phyloP scores from a whole-genome alignment of 148 eudicot species.

The Silene uniflora region DNA sequence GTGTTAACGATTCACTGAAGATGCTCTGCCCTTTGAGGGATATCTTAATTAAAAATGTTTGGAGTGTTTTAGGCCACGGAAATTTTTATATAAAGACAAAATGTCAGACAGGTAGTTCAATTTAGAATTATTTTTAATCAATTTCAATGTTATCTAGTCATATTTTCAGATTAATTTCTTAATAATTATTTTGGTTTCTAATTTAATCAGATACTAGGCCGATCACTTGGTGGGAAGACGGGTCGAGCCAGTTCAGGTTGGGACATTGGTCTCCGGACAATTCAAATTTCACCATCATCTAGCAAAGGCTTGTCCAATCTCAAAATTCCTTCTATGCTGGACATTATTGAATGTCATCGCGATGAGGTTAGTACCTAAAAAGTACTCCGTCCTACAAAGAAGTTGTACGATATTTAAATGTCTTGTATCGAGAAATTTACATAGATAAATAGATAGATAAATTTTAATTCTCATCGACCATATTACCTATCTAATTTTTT shows the following conservation, averaged over 20 bases:
- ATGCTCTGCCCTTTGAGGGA: too few species aligned
- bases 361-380: constrained; percentile 57
- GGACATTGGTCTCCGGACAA: constrained; percentile 69
- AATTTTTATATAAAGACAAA: too few species aligned
- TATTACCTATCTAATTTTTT: too few species aligned
- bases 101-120: too few species aligned
- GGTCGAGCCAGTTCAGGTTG: constrained; percentile 63
- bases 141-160: too few species aligned
- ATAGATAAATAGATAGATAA: background rate
- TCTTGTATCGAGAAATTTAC: background rate
- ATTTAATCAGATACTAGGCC: constrained; percentile 50
- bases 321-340: constrained; percentile 41
- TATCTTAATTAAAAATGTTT: too few species aligned
- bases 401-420: too few species aligned
- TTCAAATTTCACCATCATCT: constrained; percentile 45
- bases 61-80: too few species aligned
- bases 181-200: background rate
- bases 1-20: too few species aligned
- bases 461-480: background rate
- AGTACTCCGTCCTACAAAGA: too few species aligned
- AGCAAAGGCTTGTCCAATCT: constrained; percentile 35
- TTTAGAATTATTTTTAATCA: too few species aligned
- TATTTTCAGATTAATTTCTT: background rate
- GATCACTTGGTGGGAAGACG: constrained; percentile 65
- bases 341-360: constrained; percentile 72